A percentile compares a stretch with the other conserved stretches of the same genome.
Evolutionary conservation across 306 rosid genomes (phyloP).

Genomic region (Lathyrus sativus): DNA sequence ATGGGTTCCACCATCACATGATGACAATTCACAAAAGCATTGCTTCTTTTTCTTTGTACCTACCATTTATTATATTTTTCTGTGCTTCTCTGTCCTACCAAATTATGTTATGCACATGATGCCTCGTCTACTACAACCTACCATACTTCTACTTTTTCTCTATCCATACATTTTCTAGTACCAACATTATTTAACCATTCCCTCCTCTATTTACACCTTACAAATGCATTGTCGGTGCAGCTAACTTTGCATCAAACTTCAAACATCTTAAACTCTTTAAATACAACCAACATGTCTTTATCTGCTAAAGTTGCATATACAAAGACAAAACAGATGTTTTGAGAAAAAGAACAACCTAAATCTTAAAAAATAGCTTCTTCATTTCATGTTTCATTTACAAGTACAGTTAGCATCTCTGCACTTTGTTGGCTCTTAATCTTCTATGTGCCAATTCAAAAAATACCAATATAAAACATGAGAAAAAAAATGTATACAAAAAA

Average conservation of each 20-base stretch:
- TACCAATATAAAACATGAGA: slow-evolving; percentile 26
- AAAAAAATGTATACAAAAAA: slow-evolving; percentile 48
- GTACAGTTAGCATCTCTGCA: slow-evolving; percentile 38
- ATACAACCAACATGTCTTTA: background rate
- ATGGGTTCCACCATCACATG: slow-evolving; percentile 46
- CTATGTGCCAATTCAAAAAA: slow-evolving; percentile 35
- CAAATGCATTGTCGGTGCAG: slow-evolving; percentile 14
- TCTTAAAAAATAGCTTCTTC: slow-evolving; percentile 36
- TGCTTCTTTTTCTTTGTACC: slow-evolving; percentile 2
- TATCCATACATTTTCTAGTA: background rate
- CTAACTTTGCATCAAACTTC: slow-evolving; percentile 12
- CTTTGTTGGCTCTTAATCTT: slow-evolving; percentile 34
- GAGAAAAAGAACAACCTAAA: background rate
- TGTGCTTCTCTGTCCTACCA: background rate
- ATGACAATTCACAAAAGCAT: slow-evolving; percentile 18
- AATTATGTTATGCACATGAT: slow-evolving; percentile 21
- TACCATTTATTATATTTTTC: slow-evolving; percentile 20
- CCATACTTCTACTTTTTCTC: slow-evolving; percentile 20
- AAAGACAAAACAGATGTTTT: background rate
- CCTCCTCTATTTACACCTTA: slow-evolving; percentile 19
- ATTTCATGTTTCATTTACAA: slow-evolving; percentile 55
- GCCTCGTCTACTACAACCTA: slow-evolving; percentile 25
- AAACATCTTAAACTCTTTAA: background rate
- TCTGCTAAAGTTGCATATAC: background rate
- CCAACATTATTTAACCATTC: slow-evolving; percentile 29